phyloP scores from a whole-genome alignment of 306 rosid species.

The Myrica gale region DNA sequence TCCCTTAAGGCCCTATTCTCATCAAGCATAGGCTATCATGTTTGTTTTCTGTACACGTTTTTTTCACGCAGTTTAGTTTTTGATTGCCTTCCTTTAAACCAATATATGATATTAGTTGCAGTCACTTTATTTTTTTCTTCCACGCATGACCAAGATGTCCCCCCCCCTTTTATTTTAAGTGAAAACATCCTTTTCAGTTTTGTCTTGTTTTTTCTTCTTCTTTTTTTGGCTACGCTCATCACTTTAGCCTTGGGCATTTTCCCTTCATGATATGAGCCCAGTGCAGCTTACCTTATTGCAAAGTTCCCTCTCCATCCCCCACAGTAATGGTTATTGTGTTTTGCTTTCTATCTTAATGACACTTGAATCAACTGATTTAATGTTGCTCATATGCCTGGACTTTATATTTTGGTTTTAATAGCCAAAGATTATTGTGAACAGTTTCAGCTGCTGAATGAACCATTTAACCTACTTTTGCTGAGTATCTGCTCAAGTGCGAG shows the following conservation, averaged over 20 bases:
- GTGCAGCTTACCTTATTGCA: background rate
- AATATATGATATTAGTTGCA: background rate
- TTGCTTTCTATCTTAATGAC: background rate
- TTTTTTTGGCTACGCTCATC: background rate
- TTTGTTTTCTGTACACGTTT: background rate
- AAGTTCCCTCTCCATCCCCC: background rate
- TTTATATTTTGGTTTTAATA: background rate
- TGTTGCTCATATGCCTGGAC: background rate
- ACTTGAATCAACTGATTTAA: background rate
- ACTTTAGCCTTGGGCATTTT: background rate
- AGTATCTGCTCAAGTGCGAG: slow-evolving; percentile 2
- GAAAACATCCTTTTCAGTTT: background rate
- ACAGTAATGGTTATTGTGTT: background rate
- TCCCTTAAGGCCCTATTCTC: background rate
- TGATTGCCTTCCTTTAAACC: background rate
- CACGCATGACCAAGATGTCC: too few relatives aligned
- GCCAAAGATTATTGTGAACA: background rate
- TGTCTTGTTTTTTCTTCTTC: background rate
- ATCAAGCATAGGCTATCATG: background rate
- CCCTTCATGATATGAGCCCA: too few relatives aligned
- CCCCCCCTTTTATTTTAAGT: background rate
- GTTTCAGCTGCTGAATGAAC: background rate
- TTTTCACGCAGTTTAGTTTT: background rate
- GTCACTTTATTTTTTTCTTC: too few relatives aligned
- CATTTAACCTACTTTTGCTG: background rate